Evolutionary conservation across 2,329 filamentous ascomycete species (phyloP), one percentile per base, ranked within the genome.

Genomic region (Xylaria sp.): DNA sequence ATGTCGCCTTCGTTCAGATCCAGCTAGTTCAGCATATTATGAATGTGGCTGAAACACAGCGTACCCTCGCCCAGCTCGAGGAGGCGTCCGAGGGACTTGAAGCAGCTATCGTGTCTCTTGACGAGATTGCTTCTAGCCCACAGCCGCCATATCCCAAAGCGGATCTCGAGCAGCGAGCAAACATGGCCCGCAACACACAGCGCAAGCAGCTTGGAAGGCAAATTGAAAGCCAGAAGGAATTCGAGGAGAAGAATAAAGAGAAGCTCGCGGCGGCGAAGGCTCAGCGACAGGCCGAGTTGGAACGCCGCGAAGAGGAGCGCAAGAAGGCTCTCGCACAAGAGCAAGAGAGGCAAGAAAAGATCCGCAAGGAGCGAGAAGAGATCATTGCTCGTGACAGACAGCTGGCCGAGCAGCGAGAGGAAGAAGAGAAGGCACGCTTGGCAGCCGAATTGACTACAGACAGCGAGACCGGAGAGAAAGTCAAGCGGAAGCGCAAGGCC

Each of bases 161-260:
- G 56, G 91, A 97, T 63, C 85, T 99, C 34, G 93, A 97, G 71
- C 91, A 95, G 74, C 91, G 95, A 68, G 93, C 94, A 40, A 96
- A 91, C 78, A 99, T 99, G 94, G 92, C 91, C 61, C 87, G 89
- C 56, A 96, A 97, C 71, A 99, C 95, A 1, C 91, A 96, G 76
- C 88, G 90, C 61, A 92, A 91, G 66, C 93, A 99, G 71, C 83
- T 99, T 11, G 91, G 95, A 66, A 87, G 92, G 65, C 89, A 90
- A 4, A 84, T 93, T 44, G 87, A 91, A 61, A 88, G 85, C 62
- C 94, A 99, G 71, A 88, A 85, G 59, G 90, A 95, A 59, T 97
- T 96, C 72, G 94, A 99, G 71, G 88, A 92, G 65, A 91, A 90
- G 77, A 97, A 97, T 70, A 91, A 92, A 34, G 86, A 89, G 65